A percentile compares a stretch with the other conserved stretches of the same genome.
phyloP scores from a whole-genome alignment of 106 monocot genomes.

The Iris macrosiphon region DNA sequence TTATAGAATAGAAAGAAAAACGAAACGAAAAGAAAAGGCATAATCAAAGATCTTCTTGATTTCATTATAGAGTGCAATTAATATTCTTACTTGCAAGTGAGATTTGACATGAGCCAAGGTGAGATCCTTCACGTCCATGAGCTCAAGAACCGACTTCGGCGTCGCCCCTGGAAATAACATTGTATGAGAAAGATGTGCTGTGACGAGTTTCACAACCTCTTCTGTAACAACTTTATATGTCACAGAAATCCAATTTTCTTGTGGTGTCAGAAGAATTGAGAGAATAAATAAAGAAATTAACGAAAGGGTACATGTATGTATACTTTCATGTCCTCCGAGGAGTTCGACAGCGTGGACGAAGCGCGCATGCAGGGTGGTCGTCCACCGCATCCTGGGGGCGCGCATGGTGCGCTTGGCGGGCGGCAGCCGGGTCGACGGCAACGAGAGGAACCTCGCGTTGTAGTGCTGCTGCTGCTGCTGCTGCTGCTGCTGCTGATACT shows the following conservation, averaged over 20 bases:
- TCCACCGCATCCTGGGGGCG: slow-evolving; percentile 64
- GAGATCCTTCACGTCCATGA: slow-evolving; percentile 64
- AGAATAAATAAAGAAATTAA: neutral
- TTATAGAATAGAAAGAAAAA: neutral
- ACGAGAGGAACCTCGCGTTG: slow-evolving; percentile 13
- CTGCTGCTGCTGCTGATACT: neutral
- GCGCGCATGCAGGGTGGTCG: slow-evolving; percentile 37
- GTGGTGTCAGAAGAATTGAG: too few species aligned
- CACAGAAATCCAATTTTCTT: too few species aligned
- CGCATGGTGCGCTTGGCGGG: slow-evolving; percentile 35
- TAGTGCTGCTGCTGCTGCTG: neutral
- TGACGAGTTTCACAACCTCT: too few species aligned
- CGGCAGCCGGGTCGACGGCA: slow-evolving; percentile 7
- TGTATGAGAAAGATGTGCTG: too few species aligned
- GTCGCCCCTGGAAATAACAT: slow-evolving; percentile 45
- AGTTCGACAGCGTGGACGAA: slow-evolving; percentile 56
- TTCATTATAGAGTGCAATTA: neutral
- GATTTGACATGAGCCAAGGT: slow-evolving; percentile 35
- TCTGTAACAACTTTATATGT: too few species aligned
- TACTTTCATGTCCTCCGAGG: slow-evolving; percentile 58
- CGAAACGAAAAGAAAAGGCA: neutral
- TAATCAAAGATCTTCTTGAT: neutral
- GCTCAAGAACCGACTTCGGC: slow-evolving; percentile 57
- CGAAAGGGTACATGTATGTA: too few species aligned
- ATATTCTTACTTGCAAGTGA: slow-evolving; percentile 61